These are phyloP conservation scores for Trichoderma sp. DNA, from an alignment of 2,329 filamentous ascomycete genomes.

Conservation along the genomic window DNA sequence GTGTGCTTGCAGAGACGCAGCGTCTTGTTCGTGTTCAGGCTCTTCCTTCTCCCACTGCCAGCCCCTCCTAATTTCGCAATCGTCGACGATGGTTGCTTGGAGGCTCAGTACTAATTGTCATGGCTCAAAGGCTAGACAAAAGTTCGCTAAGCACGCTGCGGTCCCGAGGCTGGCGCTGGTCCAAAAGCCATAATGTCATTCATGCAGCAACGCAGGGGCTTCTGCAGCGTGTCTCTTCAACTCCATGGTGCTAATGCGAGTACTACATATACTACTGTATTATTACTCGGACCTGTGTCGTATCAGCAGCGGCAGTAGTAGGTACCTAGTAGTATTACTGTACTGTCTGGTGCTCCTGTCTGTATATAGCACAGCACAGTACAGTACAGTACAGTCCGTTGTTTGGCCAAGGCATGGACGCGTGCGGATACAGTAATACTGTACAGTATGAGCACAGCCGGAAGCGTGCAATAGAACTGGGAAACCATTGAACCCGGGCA, in stretches of 20 bases:
- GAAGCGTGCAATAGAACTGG: not conserved
- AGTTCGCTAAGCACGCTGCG: slow-evolving; percentile 10
- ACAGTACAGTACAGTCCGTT: too few relatives aligned
- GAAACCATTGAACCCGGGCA: not conserved
- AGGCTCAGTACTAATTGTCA: not conserved
- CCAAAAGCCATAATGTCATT: slow-evolving; percentile 8
- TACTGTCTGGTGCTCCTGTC: too few relatives aligned
- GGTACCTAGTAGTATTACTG: not conserved
- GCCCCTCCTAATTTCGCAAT: slow-evolving; percentile 2
- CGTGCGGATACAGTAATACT: too few relatives aligned
- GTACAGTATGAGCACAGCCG: not conserved
- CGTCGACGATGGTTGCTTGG: not conserved
- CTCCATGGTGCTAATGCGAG: not conserved
- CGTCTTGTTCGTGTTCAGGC: not conserved
- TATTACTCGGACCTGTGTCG: not conserved
- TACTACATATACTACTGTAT: too few relatives aligned
- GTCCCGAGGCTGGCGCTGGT: slow-evolving; percentile 13
- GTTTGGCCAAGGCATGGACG: too few relatives aligned
- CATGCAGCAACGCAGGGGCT: slow-evolving; percentile 18
- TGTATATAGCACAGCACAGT: too few relatives aligned
- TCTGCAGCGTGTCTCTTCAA: not conserved
- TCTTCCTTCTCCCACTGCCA: not conserved
- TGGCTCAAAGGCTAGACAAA: slow-evolving; percentile 11
- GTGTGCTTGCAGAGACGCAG: not conserved
- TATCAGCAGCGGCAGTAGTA: not conserved